A percentile compares a stretch with the other conserved stretches of the same genome.
Conservation (phyloP, 106 monocot species). For the Dendrobium nobile region DNA sequence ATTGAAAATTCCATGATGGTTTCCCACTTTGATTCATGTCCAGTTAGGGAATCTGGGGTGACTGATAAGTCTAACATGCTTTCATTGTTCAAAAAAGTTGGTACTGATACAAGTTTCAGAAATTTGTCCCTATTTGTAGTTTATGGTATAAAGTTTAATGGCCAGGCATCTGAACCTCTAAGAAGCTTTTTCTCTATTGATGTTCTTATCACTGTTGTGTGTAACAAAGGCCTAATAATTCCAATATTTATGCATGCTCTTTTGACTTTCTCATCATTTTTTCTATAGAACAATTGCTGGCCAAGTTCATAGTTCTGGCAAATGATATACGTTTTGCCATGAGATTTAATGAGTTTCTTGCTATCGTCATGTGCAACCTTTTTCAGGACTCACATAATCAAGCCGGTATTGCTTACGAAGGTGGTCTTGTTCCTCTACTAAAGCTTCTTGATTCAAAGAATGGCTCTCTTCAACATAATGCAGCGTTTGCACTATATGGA, state of each 20-base stretch:
- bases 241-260: background rate
- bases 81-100: background rate
- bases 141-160: background rate
- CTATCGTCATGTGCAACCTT: constrained; percentile 4
- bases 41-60: background rate
- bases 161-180: background rate
- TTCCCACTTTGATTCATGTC: too few relatives aligned
- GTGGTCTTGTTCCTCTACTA: constrained; percentile 77
- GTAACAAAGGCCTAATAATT: background rate
- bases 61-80: background rate
- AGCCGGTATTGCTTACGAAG: constrained; percentile 89
- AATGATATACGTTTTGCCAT: background rate
- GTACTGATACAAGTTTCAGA: background rate
- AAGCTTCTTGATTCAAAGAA: constrained; percentile 97
- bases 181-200: background rate
- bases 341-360: background rate
- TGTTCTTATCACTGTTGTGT: background rate
- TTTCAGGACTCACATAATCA: constrained; percentile 79
- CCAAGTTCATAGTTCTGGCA: background rate
- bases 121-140: background rate
- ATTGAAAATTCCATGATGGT: too few relatives aligned
- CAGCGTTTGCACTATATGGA: constrained; percentile 99
- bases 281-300: background rate
- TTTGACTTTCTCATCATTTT: background rate
- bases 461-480: constrained; percentile 96